Evolutionary conservation across 2,329 filamentous ascomycete genomes (phyloP).

Genomic region (Monilinia fructicola): DNA sequence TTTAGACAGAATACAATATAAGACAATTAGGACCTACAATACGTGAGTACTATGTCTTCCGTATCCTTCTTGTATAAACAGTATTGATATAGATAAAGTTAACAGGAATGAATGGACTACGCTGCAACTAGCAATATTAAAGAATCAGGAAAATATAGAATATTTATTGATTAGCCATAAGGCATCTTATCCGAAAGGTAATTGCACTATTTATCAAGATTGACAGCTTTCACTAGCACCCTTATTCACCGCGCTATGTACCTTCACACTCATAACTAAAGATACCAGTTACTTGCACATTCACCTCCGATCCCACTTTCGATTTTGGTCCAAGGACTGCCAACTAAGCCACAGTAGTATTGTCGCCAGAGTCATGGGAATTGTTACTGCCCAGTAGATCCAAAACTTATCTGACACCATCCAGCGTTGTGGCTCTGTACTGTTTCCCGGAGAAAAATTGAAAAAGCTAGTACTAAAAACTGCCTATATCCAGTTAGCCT

Average conservation of each 20-base stretch:
- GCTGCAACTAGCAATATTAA: background rate
- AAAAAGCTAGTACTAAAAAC: slow-evolving; percentile 18
- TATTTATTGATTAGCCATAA: background rate
- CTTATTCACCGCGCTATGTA: background rate
- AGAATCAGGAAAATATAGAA: background rate
- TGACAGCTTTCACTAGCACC: background rate
- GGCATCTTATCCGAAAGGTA: background rate
- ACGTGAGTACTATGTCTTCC: too few relatives aligned
- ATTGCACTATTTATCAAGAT: background rate
- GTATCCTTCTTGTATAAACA: too few relatives aligned
- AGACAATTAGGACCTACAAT: too few relatives aligned
- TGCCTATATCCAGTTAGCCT: slow-evolving; percentile 14
- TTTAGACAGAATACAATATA: too few relatives aligned
- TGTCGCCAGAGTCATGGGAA: slow-evolving; percentile 9
- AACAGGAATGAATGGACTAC: background rate
- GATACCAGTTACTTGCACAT: background rate
- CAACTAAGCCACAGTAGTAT: slow-evolving; percentile 4
- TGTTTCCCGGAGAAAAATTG: slow-evolving; percentile 14
- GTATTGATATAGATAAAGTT: background rate
- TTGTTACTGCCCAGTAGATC: slow-evolving; percentile 17
- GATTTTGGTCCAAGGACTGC: slow-evolving; percentile 1
- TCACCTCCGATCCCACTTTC: slow-evolving; percentile 5
- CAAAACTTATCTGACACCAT: slow-evolving; percentile 16
- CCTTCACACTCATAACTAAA: background rate
- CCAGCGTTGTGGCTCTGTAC: slow-evolving; percentile 2